Evolutionary conservation across 2,329 filamentous ascomycete genomes (phyloP).

Genomic region (Cladosporium phlei): DNA sequence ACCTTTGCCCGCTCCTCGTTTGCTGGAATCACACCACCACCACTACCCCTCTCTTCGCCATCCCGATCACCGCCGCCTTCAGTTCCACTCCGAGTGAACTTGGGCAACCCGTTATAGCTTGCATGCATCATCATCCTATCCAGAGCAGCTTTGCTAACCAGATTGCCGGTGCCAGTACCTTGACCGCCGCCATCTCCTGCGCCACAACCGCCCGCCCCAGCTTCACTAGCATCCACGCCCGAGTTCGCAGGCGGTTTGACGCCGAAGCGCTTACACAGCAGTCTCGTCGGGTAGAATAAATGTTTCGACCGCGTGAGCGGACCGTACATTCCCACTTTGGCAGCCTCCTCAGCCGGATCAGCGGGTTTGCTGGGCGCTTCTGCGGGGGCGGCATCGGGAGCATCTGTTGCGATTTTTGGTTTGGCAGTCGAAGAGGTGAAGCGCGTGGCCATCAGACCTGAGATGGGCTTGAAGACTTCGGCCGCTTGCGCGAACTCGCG

Average conservation of each 20-base stretch:
- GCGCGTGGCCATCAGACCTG: slow-evolving; percentile 84
- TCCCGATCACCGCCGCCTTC: no score
- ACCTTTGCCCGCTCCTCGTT: slow-evolving; percentile 38
- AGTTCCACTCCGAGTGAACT: slow-evolving; percentile 18
- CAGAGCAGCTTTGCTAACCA: slow-evolving; percentile 54
- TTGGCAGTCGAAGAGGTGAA: slow-evolving; percentile 64
- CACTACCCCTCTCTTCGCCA: no score
- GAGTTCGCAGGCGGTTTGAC: slow-evolving; percentile 72
- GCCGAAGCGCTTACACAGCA: slow-evolving; percentile 93
- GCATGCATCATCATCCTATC: slow-evolving; percentile 50
- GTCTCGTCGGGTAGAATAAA: slow-evolving; percentile 72
- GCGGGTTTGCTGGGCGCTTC: slow-evolving; percentile 50
- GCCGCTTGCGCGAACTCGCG: slow-evolving; percentile 70
- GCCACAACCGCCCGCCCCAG: slow-evolving; percentile 35
- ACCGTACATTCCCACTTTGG: slow-evolving; percentile 88
- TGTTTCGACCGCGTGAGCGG: slow-evolving; percentile 69
- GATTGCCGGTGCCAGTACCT: slow-evolving; percentile 47
- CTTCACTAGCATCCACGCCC: slow-evolving; percentile 44
- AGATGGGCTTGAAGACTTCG: slow-evolving; percentile 84
- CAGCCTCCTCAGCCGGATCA: slow-evolving; percentile 80
- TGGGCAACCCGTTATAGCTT: slow-evolving; percentile 22
- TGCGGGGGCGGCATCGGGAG: slow-evolving; percentile 17
- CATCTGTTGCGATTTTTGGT: slow-evolving; percentile 31
- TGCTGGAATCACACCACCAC: slow-evolving; percentile 15
- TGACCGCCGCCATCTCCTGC: slow-evolving; percentile 33